These are phyloP conservation scores for Clonostachys sp. DNA, from an alignment of 2,329 filamentous ascomycete species.

Conservation along the genomic window DNA sequence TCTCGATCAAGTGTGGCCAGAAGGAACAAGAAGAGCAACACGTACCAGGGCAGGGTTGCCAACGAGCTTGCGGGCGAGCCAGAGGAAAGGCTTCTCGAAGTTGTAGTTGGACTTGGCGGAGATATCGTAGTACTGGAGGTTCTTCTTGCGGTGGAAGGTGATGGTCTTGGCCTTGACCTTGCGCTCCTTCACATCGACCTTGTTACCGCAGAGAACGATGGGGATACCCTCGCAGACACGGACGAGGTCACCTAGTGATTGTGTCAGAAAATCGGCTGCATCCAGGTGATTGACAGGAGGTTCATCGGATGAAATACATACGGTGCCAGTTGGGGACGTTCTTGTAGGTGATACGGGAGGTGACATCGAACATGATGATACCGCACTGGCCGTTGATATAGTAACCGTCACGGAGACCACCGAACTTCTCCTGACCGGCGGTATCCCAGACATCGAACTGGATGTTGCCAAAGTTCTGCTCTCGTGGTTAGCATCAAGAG, in stretches of 20 bases:
- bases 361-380: conserved; percentile 99
- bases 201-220: conserved; percentile 98
- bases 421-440: conserved; percentile 98
- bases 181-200: conserved; percentile 99
- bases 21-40: not conserved
- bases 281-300: not conserved
- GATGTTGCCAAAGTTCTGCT: conserved; percentile 89
- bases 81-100: conserved; percentile 99
- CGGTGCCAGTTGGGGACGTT: conserved; percentile 99
- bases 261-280: conserved; percentile 4
- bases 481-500: not conserved
- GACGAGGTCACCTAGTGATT: conserved; percentile 78
- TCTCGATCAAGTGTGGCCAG: not conserved
- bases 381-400: conserved; percentile 99
- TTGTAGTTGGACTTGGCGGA: conserved; percentile 99
- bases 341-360: conserved; percentile 99
- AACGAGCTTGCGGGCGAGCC: conserved; percentile 97
- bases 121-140: conserved; percentile 99
- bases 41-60: conserved; percentile 63
- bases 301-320: conserved; percentile 45
- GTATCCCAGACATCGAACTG: conserved; percentile 99
- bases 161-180: conserved; percentile 99
- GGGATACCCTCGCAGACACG: conserved; percentile 99
- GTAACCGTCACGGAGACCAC: conserved; percentile 98
- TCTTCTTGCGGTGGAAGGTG: conserved; percentile 99